A percentile compares a stretch with the other conserved stretches of the same genome.
Evolutionary conservation across 1,139 yeast genomes (phyloP).

Genomic region (Blastobotrys raffinosifermentans): DNA sequence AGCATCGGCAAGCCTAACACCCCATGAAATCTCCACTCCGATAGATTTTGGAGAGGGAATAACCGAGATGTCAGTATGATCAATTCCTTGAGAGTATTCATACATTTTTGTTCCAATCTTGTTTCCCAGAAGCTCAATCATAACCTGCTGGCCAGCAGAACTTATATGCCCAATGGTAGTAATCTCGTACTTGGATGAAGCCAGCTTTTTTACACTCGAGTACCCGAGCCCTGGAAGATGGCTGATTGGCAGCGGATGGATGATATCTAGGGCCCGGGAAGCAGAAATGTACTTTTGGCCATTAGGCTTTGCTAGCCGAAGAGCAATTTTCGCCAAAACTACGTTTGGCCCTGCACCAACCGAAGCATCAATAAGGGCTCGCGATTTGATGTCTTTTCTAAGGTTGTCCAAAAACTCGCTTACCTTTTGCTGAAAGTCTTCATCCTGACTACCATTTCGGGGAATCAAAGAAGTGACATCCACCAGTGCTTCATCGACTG

Average conservation of each 20-base stretch:
- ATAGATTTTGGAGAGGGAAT: constrained; percentile 62
- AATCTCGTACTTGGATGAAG: constrained; percentile 21
- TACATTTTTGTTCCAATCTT: constrained; percentile 63
- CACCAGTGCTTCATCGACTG: constrained; percentile 83
- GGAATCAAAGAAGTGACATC: constrained; percentile 48
- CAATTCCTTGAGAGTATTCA: constrained; percentile 62
- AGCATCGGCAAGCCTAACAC: constrained; percentile 62
- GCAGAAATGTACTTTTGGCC: constrained; percentile 43
- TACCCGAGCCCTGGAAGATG: constrained; percentile 86
- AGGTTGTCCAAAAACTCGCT: constrained; percentile 36
- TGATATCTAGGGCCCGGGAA: constrained; percentile 7
- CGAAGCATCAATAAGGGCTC: constrained; percentile 55
- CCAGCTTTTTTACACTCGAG: constrained; percentile 44
- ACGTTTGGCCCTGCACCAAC: constrained; percentile 72
- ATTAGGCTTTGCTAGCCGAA: constrained; percentile 72
- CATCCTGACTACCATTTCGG: background rate
- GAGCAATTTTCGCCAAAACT: constrained; percentile 71
- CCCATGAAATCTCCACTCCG: constrained; percentile 89
- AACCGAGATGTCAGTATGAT: constrained; percentile 48
- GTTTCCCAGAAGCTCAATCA: constrained; percentile 53
- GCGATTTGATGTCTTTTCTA: constrained; percentile 47
- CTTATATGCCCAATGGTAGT: constrained; percentile 6
- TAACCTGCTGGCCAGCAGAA: constrained; percentile 12
- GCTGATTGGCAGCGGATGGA: constrained; percentile 43
- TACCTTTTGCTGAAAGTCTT: constrained; percentile 5